Base-by-base conservation (phyloP, 306 rosid species). In the Mimosa pudica region DNA sequence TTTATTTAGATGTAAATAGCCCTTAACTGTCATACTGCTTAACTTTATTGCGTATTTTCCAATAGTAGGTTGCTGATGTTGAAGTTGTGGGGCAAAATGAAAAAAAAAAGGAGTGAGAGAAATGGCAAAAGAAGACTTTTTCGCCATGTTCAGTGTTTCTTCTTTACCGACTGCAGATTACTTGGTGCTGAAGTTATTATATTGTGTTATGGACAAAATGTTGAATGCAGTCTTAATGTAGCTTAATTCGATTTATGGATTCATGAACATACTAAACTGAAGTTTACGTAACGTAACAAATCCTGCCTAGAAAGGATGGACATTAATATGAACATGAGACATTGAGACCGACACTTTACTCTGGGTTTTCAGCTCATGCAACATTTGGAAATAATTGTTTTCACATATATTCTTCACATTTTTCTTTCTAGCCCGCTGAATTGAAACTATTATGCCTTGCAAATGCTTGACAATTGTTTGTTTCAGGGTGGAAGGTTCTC, bases 401-500 rank as follows among this genome's bases (percentile, higher is more conserved):
- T 32, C 13, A 17, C 6, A 2, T 62, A 38, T 9, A 60, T 62
- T 32, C 42, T 32, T 62, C 68, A 32, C 1, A 30, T 2, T 20
- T 64, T 64, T 6, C 70, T 80, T 33, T 48, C 57, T 57, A 18
- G 58, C 24, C 68, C 46, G 52, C 69, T 16, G 74, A 74, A 75
- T 79, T 51, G 57, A 78, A 71, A 61, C 78, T 30, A 71, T 74
- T 58, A 10, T 64, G 61, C 48, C 73, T 77, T 78, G 46, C 45
- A 42, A 47, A 72, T 71, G 73, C 76, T 75, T 81, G 44, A 30
- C 36, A 66, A 30, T 76, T 82, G 82, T 77, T 74, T 73, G 58
- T 80, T 81, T 32, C 91, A 95, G 98, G 90, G 83, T 65, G 98
- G 93, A 81, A 95, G 81, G 79, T n/a, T 52, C 36, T 84, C 98